Conservation (phyloP, 305 asterid genomes). For the Stenogyne calaminthoides region DNA sequence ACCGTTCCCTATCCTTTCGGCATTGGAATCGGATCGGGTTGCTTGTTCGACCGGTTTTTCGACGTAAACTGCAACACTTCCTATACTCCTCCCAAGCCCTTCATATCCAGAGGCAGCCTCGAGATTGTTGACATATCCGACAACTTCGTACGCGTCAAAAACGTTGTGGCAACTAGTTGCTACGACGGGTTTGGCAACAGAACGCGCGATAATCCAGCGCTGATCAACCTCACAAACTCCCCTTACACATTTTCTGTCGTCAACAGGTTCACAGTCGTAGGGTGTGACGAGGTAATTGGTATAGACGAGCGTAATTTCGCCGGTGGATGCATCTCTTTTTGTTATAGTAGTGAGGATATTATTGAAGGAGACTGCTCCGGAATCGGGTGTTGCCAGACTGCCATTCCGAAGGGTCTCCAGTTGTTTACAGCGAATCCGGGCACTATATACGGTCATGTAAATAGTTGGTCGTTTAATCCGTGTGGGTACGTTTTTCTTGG, state of each 20-base stretch:
- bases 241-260: conserved; percentile 28
- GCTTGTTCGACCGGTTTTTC: neutral
- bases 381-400: conserved; percentile 55
- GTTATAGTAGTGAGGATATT: conserved; percentile 31
- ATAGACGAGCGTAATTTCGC: conserved; percentile 14
- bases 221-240: neutral
- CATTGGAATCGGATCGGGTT: conserved; percentile 1
- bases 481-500: conserved; percentile 61
- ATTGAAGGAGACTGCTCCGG: conserved; percentile 43
- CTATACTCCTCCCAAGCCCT: neutral
- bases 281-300: conserved; percentile 33
- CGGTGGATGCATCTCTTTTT: conserved; percentile 38
- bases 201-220: neutral
- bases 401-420: conserved; percentile 42
- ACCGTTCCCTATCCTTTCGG: conserved; percentile 24
- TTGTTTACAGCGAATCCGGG: neutral
- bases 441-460: neutral
- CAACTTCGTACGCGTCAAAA: neutral
- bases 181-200: neutral
- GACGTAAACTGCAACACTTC: conserved; percentile 11
- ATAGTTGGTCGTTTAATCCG: conserved; percentile 32
- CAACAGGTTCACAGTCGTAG: conserved; percentile 34
- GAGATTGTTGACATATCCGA: neutral
- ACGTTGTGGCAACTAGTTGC: neutral
- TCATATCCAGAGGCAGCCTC: neutral